phyloP scores from a whole-genome alignment of 495 filamentous ascomycete genomes.

The Talaromyces wortmannii region DNA sequence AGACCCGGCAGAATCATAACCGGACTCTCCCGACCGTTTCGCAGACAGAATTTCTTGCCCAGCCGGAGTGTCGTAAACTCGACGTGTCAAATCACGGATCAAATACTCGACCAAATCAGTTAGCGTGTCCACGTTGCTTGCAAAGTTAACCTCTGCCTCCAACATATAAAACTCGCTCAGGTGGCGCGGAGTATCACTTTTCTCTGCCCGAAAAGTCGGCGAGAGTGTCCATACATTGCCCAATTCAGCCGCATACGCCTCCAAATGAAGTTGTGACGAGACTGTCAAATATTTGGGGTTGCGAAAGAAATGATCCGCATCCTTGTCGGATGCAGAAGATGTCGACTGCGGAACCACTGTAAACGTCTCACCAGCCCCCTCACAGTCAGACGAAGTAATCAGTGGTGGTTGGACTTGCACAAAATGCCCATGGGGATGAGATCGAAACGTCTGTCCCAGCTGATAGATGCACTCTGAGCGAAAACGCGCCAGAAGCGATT shows the following conservation, averaged over 20 bases:
- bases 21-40: conserved; percentile 29
- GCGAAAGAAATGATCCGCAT: conserved; percentile 62
- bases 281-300: conserved; percentile 91
- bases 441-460: conserved; percentile 64
- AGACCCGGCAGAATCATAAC: conserved; percentile 23
- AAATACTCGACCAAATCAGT: conserved; percentile 76
- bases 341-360: conserved; percentile 47
- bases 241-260: conserved; percentile 83
- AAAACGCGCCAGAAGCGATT: conserved; percentile 72
- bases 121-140: conserved; percentile 57
- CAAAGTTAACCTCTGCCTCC: conserved; percentile 81
- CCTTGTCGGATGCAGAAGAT: conserved; percentile 15
- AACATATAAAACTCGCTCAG: conserved; percentile 99
- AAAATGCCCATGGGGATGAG: conserved; percentile 50
- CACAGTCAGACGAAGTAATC: conserved; percentile 95
- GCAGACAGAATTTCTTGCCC: conserved; percentile 55
- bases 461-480: conserved; percentile 80
- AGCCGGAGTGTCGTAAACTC: conserved; percentile 47
- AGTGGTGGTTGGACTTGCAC: conserved; percentile 87
- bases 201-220: conserved; percentile 90
- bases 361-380: conserved; percentile 96
- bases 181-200: conserved; percentile 89
- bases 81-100: conserved; percentile 53
- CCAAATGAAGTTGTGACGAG: conserved; percentile 89
- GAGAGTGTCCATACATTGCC: conserved; percentile 91